Evolutionary conservation across 768 basidiomycete genomes (phyloP).

Genomic region (Porphyrellus cyaneotinctus): DNA sequence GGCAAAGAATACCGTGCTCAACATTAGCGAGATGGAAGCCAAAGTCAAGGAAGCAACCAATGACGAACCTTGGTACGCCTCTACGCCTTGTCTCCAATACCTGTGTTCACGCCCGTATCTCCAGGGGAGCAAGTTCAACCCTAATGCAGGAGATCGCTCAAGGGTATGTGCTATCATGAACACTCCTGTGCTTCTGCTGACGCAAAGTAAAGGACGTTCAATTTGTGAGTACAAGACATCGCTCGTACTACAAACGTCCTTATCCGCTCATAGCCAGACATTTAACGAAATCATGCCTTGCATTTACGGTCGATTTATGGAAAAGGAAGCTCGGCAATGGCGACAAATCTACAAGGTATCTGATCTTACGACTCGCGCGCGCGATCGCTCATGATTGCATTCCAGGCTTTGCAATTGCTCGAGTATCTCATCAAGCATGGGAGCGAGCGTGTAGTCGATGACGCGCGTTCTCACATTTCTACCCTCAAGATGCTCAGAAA

Average conservation of each 20-base stretch:
- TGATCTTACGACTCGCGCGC: not conserved
- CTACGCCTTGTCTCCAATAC: not conserved
- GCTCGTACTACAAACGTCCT: slow-evolving; percentile 1
- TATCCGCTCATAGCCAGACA: slow-evolving; percentile 61
- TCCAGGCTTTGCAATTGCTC: slow-evolving; percentile 82
- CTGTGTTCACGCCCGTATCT: slow-evolving; percentile 1
- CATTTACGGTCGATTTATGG: slow-evolving; percentile 93
- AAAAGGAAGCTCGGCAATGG: slow-evolving; percentile 98
- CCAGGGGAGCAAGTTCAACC: slow-evolving; percentile 95
- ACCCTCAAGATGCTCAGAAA: slow-evolving; percentile 97
- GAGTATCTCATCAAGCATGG: slow-evolving; percentile 98
- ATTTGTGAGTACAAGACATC: slow-evolving; percentile 62
- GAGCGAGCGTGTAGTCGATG: slow-evolving; percentile 96
- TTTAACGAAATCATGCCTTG: slow-evolving; percentile 99
- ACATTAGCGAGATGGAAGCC: slow-evolving; percentile 94
- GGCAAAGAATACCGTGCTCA: slow-evolving; percentile 96
- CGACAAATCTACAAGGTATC: slow-evolving; percentile 94
- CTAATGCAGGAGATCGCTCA: slow-evolving; percentile 98
- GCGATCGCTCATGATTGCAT: not conserved
- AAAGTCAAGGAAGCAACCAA: slow-evolving; percentile 97
- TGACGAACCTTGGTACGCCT: slow-evolving; percentile 93
- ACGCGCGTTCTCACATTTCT: slow-evolving; percentile 89
- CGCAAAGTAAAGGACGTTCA: slow-evolving; percentile 74
- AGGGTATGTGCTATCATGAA: slow-evolving; percentile 55
- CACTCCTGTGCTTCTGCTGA: slow-evolving; percentile 12